These are phyloP conservation scores for Themeda triandra DNA, from an alignment of 176 grass and related monocot genomes.

Conservation along the genomic window DNA sequence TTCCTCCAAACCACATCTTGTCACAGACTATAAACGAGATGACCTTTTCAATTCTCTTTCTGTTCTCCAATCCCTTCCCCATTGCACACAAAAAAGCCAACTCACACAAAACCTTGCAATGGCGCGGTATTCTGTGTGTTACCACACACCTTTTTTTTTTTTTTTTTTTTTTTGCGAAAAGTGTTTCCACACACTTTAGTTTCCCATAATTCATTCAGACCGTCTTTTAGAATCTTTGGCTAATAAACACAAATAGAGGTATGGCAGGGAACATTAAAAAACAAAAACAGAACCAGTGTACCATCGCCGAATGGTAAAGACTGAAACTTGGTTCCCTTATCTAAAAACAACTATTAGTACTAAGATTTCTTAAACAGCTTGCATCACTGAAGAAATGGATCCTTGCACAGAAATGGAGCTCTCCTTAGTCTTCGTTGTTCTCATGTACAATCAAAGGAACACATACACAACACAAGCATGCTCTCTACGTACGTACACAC, in stretches of 20 bases:
- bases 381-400: neutral
- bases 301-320: fast-evolving
- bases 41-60: too few relatives aligned
- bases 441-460: slow-evolving; percentile 79
- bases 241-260: neutral
- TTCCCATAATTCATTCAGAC: neutral
- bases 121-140: too few relatives aligned
- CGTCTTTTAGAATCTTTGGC: neutral
- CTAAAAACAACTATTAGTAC: neutral
- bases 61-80: too few relatives aligned
- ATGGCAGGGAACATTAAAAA: neutral
- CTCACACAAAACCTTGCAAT: neutral
- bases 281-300: too few relatives aligned
- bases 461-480: slow-evolving; percentile 20
- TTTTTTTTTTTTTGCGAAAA: neutral
- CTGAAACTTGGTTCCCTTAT: too few relatives aligned
- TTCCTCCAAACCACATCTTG: too few relatives aligned
- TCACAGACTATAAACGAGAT: too few relatives aligned
- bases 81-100: too few relatives aligned
- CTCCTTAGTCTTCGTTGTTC: slow-evolving; percentile 21
- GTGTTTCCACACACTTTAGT: neutral
- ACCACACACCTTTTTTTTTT: too few relatives aligned
- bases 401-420: slow-evolving; percentile 21
- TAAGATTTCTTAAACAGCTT: neutral
- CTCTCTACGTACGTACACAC: slow-evolving; percentile 20